Evolutionary conservation across 345 rosid genomes (phyloP).

Genomic region (Eucalyptus regnans): DNA sequence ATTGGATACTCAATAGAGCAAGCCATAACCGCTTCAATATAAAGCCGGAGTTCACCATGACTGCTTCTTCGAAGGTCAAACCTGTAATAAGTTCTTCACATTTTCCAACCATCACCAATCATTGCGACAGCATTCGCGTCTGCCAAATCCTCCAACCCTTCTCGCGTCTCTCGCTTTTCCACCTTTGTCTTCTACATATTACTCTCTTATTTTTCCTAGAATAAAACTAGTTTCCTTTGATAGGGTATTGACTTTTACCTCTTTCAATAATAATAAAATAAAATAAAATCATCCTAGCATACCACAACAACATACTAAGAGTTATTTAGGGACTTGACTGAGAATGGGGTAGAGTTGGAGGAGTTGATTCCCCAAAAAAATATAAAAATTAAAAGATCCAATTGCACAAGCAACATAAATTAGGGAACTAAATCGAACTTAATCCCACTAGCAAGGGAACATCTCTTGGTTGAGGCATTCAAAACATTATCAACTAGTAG

Average conservation of each 20-base stretch:
- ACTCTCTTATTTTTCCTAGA: too few species aligned
- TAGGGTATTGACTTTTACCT: too few species aligned
- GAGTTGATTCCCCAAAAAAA: too few species aligned
- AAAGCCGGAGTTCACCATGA: too few species aligned
- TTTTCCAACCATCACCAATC: too few species aligned
- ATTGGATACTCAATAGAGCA: too few species aligned
- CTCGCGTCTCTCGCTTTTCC: too few species aligned
- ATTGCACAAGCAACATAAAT: background rate
- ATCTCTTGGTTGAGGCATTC: background rate
- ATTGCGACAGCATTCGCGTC: fast-evolving
- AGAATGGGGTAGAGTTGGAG: background rate
- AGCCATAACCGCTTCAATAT: background rate
- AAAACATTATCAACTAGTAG: too few species aligned
- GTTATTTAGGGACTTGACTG: background rate
- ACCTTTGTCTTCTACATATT: background rate
- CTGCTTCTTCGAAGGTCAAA: background rate
- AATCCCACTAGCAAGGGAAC: background rate
- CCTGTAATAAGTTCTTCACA: too few species aligned
- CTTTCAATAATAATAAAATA: background rate
- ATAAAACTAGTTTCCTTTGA: too few species aligned
- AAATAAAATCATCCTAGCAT: background rate
- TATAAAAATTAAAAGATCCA: background rate
- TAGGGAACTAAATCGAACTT: background rate
- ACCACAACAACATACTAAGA: background rate
- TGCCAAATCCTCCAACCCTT: too few species aligned